These are phyloP conservation scores for Suillus clintonianus DNA, from an alignment of 768 basidiomycete species.

Conservation along the genomic window DNA sequence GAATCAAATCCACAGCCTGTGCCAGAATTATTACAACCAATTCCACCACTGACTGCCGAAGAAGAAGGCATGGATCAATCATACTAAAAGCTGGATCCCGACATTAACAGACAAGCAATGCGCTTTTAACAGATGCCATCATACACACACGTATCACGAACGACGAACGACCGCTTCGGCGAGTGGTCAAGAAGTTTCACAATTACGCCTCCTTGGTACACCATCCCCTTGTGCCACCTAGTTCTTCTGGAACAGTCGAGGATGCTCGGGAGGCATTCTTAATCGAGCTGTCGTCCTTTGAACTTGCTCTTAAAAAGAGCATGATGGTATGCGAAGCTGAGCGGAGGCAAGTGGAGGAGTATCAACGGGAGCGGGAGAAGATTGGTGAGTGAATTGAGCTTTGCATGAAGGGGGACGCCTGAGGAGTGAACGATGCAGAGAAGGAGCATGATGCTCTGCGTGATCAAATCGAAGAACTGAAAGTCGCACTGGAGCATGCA, in stretches of 20 bases:
- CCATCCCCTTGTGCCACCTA: slow-evolving; percentile 40
- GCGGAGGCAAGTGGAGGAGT: slow-evolving; percentile 82
- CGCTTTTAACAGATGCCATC: slow-evolving; percentile 59
- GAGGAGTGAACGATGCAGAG: slow-evolving; percentile 40
- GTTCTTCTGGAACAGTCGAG: slow-evolving; percentile 42
- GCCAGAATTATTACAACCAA: slow-evolving; percentile 17
- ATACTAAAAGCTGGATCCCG: slow-evolving; percentile 1
- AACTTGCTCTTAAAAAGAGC: slow-evolving; percentile 74
- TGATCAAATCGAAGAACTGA: slow-evolving; percentile 77
- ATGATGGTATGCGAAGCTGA: slow-evolving; percentile 86
- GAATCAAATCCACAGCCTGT: not conserved
- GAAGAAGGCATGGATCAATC: slow-evolving; percentile 54
- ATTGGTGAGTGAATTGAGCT: slow-evolving; percentile 57
- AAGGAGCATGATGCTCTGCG: slow-evolving; percentile 68
- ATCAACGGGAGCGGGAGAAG: slow-evolving; percentile 67
- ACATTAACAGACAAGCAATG: slow-evolving; percentile 12
- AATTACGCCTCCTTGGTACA: slow-evolving; percentile 63
- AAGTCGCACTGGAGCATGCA: slow-evolving; percentile 73
- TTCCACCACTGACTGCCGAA: slow-evolving; percentile 55
- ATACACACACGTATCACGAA: slow-evolving; percentile 81
- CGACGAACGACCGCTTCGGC: slow-evolving; percentile 76
- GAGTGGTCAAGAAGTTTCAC: slow-evolving; percentile 83
- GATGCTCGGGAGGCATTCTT: slow-evolving; percentile 81
- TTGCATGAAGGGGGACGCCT: not conserved
- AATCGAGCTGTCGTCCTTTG: slow-evolving; percentile 76